A percentile compares a stretch with the other conserved stretches of the same genome.
Evolutionary conservation across 768 basidiomycete species (phyloP).

Genomic region (Roridomyces roridus): DNA sequence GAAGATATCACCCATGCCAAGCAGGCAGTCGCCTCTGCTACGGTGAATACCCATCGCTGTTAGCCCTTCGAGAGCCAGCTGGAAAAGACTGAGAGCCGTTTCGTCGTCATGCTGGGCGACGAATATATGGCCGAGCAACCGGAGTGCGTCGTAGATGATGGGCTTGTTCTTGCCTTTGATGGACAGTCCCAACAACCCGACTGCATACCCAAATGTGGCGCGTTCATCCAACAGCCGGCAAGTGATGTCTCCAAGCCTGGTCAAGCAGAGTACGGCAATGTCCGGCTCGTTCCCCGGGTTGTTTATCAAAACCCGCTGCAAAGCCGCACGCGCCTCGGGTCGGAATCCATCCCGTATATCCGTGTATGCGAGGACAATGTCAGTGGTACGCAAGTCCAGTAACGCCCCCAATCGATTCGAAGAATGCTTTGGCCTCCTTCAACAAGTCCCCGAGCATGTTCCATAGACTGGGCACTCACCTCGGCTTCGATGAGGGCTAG

Average conservation of each 20-base stretch:
- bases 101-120: background rate
- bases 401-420: slow-evolving; percentile 2
- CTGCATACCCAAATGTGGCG: background rate
- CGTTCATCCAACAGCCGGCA: background rate
- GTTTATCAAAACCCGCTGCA: background rate
- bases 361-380: background rate
- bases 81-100: background rate
- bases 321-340: background rate
- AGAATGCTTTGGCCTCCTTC: background rate
- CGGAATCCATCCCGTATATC: slow-evolving; percentile 8
- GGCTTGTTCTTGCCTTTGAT: slow-evolving; percentile 1
- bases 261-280: slow-evolving; percentile 7
- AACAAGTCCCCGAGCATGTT: slow-evolving; percentile 2
- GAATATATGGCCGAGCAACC: background rate
- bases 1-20: background rate
- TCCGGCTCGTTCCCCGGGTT: slow-evolving; percentile 15
- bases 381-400: slow-evolving; percentile 5
- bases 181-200: slow-evolving; percentile 7
- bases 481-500: slow-evolving; percentile 7
- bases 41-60: background rate
- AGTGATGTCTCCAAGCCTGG: slow-evolving; percentile 4
- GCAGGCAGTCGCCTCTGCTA: background rate
- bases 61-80: background rate
- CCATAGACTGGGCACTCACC: background rate
- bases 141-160: background rate